These are phyloP conservation scores for Cylindrotheca fusiformis DNA, from an alignment of 108 stramenopile genomes.

Conservation along the genomic window DNA sequence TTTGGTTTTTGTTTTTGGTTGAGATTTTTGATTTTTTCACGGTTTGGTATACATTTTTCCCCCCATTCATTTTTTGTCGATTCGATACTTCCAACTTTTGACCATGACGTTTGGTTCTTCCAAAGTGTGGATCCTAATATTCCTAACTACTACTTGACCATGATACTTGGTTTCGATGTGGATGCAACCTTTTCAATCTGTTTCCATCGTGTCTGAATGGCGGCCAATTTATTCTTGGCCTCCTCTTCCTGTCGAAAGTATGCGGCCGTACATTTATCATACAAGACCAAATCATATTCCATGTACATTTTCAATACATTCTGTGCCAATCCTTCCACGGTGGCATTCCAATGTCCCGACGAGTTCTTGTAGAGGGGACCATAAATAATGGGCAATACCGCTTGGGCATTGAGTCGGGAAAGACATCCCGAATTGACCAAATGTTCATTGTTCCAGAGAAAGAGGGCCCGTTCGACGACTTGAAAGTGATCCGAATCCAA, in stretches of 20 bases:
- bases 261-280: slow-evolving; percentile 85
- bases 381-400: slow-evolving; percentile 93
- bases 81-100: too few relatives aligned
- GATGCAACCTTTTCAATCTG: slow-evolving; percentile 61
- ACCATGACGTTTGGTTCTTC: too few relatives aligned
- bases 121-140: too few relatives aligned
- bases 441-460: slow-evolving; percentile 98
- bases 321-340: slow-evolving; percentile 96
- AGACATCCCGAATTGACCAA: slow-evolving; percentile 90
- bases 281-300: slow-evolving; percentile 88
- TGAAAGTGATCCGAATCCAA: slow-evolving; percentile 96
- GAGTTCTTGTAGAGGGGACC: slow-evolving; percentile 92
- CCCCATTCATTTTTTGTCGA: too few relatives aligned
- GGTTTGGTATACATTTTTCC: too few relatives aligned
- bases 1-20: too few relatives aligned
- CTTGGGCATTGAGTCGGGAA: slow-evolving; percentile 81
- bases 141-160: slow-evolving; percentile 32
- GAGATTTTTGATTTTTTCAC: too few relatives aligned
- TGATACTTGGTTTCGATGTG: slow-evolving; percentile 22
- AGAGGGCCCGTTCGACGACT: slow-evolving; percentile 94
- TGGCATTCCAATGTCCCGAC: slow-evolving; percentile 98
- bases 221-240: slow-evolving; percentile 78
- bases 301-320: slow-evolving; percentile 96
- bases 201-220: slow-evolving; percentile 71
- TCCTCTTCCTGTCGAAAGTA: slow-evolving; percentile 89